These are phyloP conservation scores for Lachnellula hyalina DNA, from an alignment of 2,329 filamentous ascomycete species.

Conservation along the genomic window DNA sequence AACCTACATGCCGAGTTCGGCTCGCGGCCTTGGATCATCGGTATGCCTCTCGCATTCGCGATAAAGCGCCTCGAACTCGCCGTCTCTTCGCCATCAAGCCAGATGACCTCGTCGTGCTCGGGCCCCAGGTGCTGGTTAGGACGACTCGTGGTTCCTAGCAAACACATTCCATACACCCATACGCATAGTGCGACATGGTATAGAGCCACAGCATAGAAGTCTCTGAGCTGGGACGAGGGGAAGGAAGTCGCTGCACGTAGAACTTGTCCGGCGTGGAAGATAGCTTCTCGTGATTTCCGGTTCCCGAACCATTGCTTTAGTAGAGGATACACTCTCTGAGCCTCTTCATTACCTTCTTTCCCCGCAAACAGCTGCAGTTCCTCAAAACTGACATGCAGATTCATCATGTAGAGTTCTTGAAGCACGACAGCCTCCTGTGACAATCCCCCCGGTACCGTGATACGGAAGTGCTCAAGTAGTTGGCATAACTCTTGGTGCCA, in stretches of 20 bases:
- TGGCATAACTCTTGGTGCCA: constrained; percentile 56
- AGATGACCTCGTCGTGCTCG: constrained; percentile 6
- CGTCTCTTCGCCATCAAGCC: constrained; percentile 9
- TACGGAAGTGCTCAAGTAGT: constrained; percentile 2
- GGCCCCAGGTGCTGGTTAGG: neutral
- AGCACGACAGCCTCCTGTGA: constrained; percentile 55
- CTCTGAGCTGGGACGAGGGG: constrained; percentile 40
- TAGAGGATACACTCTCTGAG: constrained; percentile 46
- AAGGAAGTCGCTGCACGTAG: constrained; percentile 46
- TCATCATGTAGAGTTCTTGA: constrained; percentile 50
- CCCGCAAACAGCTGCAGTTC: constrained; percentile 64
- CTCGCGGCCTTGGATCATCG: constrained; percentile 3
- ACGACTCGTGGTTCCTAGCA: constrained; percentile 7
- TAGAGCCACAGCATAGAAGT: constrained; percentile 63
- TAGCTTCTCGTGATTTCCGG: constrained; percentile 49
- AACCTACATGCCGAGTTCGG: constrained; percentile 1
- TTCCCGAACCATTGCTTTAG: constrained; percentile 55
- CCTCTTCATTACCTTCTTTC: constrained; percentile 62
- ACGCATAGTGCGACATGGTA: constrained; percentile 64
- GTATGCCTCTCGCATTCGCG: constrained; percentile 7
- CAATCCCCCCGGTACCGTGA: constrained; percentile 35
- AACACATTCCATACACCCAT: constrained; percentile 63
- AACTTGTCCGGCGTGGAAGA: constrained; percentile 66
- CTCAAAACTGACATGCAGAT: constrained; percentile 58
- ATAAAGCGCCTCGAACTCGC: constrained; percentile 9